Evolutionary conservation across 306 rosid species (phyloP).

Genomic region (Oxytropis ochrocephala): DNA sequence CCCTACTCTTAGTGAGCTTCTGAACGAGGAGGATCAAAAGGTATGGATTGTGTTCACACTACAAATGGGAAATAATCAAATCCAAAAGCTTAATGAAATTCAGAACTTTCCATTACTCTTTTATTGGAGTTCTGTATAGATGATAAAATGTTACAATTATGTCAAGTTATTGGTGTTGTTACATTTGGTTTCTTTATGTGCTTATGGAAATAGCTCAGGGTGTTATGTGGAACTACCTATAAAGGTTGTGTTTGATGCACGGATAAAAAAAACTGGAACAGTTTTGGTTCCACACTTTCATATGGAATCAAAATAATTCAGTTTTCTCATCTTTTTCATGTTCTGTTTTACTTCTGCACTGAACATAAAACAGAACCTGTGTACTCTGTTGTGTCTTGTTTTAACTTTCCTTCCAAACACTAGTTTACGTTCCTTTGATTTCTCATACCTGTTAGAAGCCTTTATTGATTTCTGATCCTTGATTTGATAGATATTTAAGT

Average conservation of each 20-base stretch:
- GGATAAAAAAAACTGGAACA: neutral
- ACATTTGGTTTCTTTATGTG: neutral
- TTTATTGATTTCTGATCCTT: neutral
- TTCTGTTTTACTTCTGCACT: neutral
- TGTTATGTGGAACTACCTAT: neutral
- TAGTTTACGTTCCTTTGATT: neutral
- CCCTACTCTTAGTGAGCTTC: neutral
- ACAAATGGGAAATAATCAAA: too few species aligned
- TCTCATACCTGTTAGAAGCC: neutral
- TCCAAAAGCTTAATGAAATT: too few species aligned
- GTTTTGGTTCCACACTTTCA: neutral
- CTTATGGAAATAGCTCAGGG: neutral
- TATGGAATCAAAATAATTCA: neutral
- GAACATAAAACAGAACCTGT: neutral
- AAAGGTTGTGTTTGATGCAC: neutral
- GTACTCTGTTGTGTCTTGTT: neutral
- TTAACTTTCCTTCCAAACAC: neutral
- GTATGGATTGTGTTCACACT: neutral
- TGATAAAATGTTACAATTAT: neutral
- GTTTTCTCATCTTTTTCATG: neutral
- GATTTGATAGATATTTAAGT: conserved; percentile 67
- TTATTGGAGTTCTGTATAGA: too few species aligned
- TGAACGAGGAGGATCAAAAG: conserved; percentile 3
- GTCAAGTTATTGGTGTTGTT: neutral
- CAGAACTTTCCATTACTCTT: too few species aligned